phyloP scores from a whole-genome alignment of 176 grass and related monocot species.

The Pontederia crassipes region DNA sequence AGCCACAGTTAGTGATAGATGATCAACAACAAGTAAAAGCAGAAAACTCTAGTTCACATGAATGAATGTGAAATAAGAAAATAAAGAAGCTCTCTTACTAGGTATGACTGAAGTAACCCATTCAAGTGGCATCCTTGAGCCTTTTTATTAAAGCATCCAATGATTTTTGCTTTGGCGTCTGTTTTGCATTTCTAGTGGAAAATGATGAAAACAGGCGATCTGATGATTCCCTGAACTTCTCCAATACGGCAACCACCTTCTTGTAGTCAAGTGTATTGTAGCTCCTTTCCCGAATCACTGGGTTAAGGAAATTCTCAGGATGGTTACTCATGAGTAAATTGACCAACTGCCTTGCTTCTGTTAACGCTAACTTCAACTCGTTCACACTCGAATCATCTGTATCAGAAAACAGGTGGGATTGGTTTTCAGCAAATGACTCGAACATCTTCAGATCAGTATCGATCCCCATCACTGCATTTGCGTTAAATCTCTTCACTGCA shows the following conservation, averaged over 20 bases:
- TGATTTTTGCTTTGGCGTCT: constrained; percentile 71
- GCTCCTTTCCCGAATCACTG: constrained; percentile 82
- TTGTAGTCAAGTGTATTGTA: constrained; percentile 78
- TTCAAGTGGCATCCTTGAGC: constrained; percentile 84
- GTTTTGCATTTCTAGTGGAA: constrained; percentile 45
- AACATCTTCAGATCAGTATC: constrained; percentile 70
- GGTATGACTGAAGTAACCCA: not conserved
- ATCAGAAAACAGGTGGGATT: constrained; percentile 10
- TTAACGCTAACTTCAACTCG: constrained; percentile 55
- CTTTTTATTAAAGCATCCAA: constrained; percentile 86
- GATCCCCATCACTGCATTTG: constrained; percentile 49
- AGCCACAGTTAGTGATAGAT: too few species aligned
- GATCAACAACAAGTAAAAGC: too few species aligned
- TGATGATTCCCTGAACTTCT: constrained; percentile 84
- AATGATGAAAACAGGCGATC: constrained; percentile 77
- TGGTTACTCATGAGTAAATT: constrained; percentile 91
- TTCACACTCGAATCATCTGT: constrained; percentile 26
- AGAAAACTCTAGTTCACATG: too few species aligned
- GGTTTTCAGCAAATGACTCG: constrained; percentile 68
- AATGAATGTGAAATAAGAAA: too few species aligned
- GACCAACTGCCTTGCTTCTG: constrained; percentile 67
- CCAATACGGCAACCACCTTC: constrained; percentile 56
- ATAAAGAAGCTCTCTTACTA: too few species aligned
- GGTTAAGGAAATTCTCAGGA: constrained; percentile 96
- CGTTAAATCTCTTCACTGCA: constrained; percentile 65